These are phyloP conservation scores for Eurotiales sp. DNA, from an alignment of 2,329 filamentous ascomycete genomes.

Conservation along the genomic window DNA sequence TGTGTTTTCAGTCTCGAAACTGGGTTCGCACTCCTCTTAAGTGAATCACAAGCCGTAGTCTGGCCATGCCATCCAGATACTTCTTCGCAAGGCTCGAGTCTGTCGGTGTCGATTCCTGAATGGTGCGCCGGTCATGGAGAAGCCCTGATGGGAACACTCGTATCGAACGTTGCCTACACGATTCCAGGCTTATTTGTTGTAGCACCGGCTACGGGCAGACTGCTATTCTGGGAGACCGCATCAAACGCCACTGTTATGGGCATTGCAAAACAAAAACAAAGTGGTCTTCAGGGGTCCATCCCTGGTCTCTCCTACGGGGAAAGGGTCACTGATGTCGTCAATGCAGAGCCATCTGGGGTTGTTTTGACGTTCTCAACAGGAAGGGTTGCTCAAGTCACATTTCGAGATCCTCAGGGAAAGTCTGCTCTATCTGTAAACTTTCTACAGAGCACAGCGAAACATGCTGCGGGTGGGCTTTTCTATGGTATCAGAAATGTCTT, in stretches of 20 bases:
- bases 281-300: conserved; percentile 72
- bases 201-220: conserved; percentile 75
- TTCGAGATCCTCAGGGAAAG: conserved; percentile 83
- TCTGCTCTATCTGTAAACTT: conserved; percentile 76
- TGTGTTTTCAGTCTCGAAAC: conserved; percentile 62
- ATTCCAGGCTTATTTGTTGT: conserved; percentile 85
- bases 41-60: conserved; percentile 75
- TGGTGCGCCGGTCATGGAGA: conserved; percentile 63
- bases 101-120: conserved; percentile 75
- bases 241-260: conserved; percentile 81
- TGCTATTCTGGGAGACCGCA: conserved; percentile 94
- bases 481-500: conserved; percentile 77
- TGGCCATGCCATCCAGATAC: conserved; percentile 71
- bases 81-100: conserved; percentile 37
- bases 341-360: conserved; percentile 83
- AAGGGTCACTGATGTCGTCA: conserved; percentile 69
- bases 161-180: conserved; percentile 69
- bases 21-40: conserved; percentile 76
- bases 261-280: conserved; percentile 75
- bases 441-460: conserved; percentile 55
- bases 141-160: conserved; percentile 76
- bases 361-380: conserved; percentile 81
- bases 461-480: conserved; percentile 64
- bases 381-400: conserved; percentile 77
- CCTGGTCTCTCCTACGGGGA: conserved; percentile 75